These are phyloP conservation scores for Paecilomyces fulvus DNA, from an alignment of 2,329 filamentous ascomycete genomes.

Conservation along the genomic window DNA sequence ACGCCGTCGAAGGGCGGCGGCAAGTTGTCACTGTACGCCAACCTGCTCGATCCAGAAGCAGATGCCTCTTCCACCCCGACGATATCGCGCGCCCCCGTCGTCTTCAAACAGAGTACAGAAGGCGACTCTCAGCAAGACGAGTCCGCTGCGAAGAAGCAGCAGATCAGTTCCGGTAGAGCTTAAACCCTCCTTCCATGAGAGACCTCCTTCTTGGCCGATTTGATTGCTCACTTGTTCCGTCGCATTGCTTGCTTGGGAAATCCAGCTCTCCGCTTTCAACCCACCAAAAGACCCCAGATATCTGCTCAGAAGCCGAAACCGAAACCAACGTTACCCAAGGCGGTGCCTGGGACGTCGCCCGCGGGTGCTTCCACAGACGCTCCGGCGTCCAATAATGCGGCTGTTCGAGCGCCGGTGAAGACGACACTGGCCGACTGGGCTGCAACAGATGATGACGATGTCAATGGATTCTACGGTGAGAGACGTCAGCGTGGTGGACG, in stretches of 20 bases:
- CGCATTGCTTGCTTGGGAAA: slow-evolving; percentile 16
- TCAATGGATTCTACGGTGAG: slow-evolving; percentile 56
- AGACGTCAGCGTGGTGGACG: slow-evolving; percentile 69
- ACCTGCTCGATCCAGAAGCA: slow-evolving; percentile 57
- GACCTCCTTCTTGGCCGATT: slow-evolving; percentile 16
- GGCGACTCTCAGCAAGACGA: slow-evolving; percentile 42
- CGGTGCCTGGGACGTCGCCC: slow-evolving; percentile 11
- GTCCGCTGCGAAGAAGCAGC: slow-evolving; percentile 54
- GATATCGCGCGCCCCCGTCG: slow-evolving; percentile 68
- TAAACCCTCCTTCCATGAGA: slow-evolving; percentile 23
- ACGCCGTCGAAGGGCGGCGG: slow-evolving; percentile 29
- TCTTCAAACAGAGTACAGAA: slow-evolving; percentile 54
- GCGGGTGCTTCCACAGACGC: slow-evolving; percentile 19
- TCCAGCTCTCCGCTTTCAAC: slow-evolving; percentile 69
- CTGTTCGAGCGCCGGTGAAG: slow-evolving; percentile 47
- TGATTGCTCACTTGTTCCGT: slow-evolving; percentile 41
- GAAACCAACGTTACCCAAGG: slow-evolving; percentile 53
- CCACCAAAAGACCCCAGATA: slow-evolving; percentile 68
- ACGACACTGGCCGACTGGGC: slow-evolving; percentile 75
- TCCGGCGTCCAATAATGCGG: slow-evolving; percentile 16
- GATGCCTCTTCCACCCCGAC: slow-evolving; percentile 42
- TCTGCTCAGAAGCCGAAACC: slow-evolving; percentile 51
- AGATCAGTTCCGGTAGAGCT: slow-evolving; percentile 54
- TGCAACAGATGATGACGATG: slow-evolving; percentile 70
- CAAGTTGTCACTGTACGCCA: slow-evolving; percentile 71